phyloP scores from a whole-genome alignment of 2,329 filamentous ascomycete genomes.

The Fusarium coicis region DNA sequence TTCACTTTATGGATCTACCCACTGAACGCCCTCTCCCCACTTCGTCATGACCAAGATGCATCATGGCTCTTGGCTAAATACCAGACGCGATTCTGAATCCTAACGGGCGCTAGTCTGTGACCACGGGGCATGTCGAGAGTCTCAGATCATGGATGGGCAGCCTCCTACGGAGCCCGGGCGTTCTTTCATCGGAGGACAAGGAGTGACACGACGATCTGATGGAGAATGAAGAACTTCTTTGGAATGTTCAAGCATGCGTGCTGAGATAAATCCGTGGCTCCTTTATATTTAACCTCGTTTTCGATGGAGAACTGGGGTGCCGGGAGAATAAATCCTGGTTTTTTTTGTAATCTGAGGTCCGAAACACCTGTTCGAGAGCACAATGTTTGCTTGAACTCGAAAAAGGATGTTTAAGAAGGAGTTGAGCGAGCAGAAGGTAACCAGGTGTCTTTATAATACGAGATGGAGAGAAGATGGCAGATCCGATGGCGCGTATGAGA shows the following conservation, averaged over 20 bases:
- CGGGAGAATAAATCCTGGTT: background rate
- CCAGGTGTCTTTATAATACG: background rate
- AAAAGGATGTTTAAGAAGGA: fast-evolving
- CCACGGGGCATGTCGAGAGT: background rate
- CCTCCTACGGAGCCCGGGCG: fast-evolving
- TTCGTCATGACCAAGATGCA: fast-evolving
- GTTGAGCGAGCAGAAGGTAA: background rate
- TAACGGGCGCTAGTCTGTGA: background rate
- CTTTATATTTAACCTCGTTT: background rate
- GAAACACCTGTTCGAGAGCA: too few species aligned
- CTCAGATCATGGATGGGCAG: background rate
- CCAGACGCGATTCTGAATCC: too few species aligned
- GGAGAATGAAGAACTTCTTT: fast-evolving
- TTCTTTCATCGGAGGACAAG: fast-evolving
- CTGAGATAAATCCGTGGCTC: background rate
- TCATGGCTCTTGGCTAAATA: background rate
- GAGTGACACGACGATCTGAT: fast-evolving
- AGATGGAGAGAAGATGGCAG: background rate
- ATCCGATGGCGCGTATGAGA: background rate
- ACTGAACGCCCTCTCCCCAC: fast-evolving
- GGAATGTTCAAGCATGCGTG: fast-evolving
- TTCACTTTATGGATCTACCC: background rate
- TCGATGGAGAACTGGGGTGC: background rate
- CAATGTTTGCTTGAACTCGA: background rate
- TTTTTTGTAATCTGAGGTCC: too few species aligned